phyloP scores from a whole-genome alignment of 345 rosid genomes.

The Lepidium sativum region DNA sequence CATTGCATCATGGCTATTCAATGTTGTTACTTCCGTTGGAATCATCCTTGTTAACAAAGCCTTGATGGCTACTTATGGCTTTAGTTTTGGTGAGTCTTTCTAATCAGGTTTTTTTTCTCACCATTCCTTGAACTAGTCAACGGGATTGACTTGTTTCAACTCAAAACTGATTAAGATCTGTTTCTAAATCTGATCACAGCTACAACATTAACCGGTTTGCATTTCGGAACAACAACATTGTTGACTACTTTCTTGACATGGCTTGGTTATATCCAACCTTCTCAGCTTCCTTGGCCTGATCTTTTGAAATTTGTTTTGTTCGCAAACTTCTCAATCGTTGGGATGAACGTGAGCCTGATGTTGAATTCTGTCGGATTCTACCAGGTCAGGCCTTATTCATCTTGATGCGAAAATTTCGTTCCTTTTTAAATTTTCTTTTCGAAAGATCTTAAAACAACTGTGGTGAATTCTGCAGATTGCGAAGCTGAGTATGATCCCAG shows the following conservation, averaged over 20 bases:
- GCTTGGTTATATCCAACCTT: constrained; percentile 82
- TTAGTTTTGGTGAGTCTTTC: constrained; percentile 62
- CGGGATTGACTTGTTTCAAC: constrained; percentile 16
- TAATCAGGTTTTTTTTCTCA: background rate
- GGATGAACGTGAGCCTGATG: constrained; percentile 99
- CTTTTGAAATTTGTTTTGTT: constrained; percentile 79
- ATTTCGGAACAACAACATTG: constrained; percentile 88
- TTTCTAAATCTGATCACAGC: constrained; percentile 46
- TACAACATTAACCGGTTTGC: constrained; percentile 94
- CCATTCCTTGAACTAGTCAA: background rate
- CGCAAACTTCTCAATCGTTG: constrained; percentile 96
- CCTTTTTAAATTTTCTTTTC: background rate
- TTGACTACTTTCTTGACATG: constrained; percentile 64
- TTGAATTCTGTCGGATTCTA: constrained; percentile 99
- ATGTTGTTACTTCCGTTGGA: constrained; percentile 95
- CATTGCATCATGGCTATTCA: constrained; percentile 94
- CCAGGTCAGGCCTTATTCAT: constrained; percentile 47
- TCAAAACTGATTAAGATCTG: background rate
- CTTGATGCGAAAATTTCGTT: background rate
- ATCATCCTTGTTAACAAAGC: constrained; percentile 96
- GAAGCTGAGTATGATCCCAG: constrained; percentile 97
- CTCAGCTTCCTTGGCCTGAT: constrained; percentile 69
- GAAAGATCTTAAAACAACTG: background rate
- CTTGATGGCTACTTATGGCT: constrained; percentile 90
- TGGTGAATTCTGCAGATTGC: constrained; percentile 59